phyloP scores from a whole-genome alignment of 345 rosid genomes.

The Litchi chinensis region DNA sequence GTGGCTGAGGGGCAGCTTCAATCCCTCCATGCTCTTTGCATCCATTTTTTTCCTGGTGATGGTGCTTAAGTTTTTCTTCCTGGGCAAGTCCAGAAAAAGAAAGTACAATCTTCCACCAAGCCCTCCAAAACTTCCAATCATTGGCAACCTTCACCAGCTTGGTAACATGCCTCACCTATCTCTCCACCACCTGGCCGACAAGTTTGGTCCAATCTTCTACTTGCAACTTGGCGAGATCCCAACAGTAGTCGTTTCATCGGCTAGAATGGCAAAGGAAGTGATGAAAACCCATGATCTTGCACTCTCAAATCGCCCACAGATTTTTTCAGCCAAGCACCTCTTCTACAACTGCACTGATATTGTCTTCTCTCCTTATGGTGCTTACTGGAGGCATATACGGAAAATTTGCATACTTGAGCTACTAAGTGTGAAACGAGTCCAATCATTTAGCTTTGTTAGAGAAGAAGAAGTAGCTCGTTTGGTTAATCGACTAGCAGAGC shows the following conservation, averaged over 20 bases:
- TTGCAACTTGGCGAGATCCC: conserved; percentile 52
- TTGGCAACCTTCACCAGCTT: conserved; percentile 58
- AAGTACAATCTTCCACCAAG: conserved; percentile 48
- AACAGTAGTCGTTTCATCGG: conserved; percentile 48
- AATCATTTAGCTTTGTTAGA: conserved; percentile 33
- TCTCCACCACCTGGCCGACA: conserved; percentile 32
- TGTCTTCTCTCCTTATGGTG: conserved; percentile 43
- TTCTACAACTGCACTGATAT: conserved; percentile 42
- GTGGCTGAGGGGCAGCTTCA: conserved; percentile 29
- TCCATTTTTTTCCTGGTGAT: conserved; percentile 22
- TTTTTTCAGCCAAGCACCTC: conserved; percentile 38
- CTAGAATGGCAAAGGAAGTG: conserved; percentile 41
- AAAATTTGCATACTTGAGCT: conserved; percentile 48
- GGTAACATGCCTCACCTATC: conserved; percentile 37
- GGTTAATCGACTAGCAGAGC: conserved; percentile 32
- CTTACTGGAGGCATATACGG: conserved; percentile 45
- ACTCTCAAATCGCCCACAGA: conserved; percentile 40
- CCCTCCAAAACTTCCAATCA: conserved; percentile 45
- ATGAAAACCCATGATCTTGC: conserved; percentile 50
- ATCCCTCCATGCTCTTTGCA: conserved; percentile 18
- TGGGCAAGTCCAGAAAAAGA: conserved; percentile 17
- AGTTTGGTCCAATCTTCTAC: conserved; percentile 42
- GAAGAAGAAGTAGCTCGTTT: conserved; percentile 46
- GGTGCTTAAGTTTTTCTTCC: conserved; percentile 22
- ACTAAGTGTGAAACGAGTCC: conserved; percentile 41